Conservation (phyloP, 768 basidiomycete genomes). For the Dentipellis fragilis region DNA sequence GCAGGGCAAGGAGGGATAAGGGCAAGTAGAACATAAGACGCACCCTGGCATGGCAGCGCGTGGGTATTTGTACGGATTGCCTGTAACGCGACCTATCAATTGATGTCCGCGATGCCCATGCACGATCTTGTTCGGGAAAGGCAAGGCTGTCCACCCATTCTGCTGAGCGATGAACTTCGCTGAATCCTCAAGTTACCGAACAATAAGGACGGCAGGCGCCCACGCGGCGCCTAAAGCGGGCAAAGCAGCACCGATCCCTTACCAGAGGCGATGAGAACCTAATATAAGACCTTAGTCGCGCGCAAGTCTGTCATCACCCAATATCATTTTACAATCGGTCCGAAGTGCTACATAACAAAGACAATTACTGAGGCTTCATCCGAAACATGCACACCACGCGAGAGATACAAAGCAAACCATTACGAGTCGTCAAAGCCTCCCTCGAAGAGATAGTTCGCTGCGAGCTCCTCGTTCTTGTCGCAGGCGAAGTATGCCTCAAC, state of each 20-base stretch:
- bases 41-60: not conserved
- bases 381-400: not conserved
- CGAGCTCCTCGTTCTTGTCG: conserved; percentile 94
- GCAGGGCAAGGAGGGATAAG: not conserved
- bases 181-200: no score
- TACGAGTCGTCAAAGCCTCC: conserved; percentile 42
- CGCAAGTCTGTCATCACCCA: no score
- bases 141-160: no score
- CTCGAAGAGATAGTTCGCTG: conserved; percentile 92
- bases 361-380: not conserved
- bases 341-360: not conserved
- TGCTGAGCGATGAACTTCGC: no score
- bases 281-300: no score
- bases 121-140: no score
- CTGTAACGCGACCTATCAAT: no score
- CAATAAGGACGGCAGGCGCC: no score
- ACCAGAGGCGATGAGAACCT: no score
- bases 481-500: conserved; percentile 90
- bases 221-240: no score
- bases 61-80: not conserved
- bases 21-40: conserved; percentile 1
- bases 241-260: no score
- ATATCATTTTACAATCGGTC: not conserved
- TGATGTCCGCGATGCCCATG: no score
- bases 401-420: not conserved